Base-by-base conservation (phyloP, 2,329 filamentous ascomycete genomes). In the Trichocomaceae sp. region DNA sequence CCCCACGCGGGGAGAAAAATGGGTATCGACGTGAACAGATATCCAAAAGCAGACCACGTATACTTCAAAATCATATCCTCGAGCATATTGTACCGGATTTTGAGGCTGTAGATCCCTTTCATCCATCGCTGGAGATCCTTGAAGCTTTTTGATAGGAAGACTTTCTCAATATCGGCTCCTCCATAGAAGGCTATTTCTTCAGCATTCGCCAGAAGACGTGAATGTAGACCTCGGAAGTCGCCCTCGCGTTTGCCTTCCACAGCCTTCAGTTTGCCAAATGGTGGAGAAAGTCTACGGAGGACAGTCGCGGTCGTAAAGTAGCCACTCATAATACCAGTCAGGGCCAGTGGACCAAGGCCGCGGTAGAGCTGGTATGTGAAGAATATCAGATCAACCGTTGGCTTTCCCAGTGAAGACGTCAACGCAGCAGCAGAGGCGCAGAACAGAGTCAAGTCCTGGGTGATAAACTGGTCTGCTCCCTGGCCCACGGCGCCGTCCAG, bases 11-110 rank as follows among this genome's bases (percentile, higher is more conserved):
- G 93, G 17, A 99, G 78, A 74, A 97, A 99, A 47, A 97, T 86
- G 0, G 93, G 93, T 10, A 99, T 78, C 2, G 92, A 95, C 1
- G 92, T 93, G 55, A 99, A 80, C 35, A 97, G 80, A 66, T 99
- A 99, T 35, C 93, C 93, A 66, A 96, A 96, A 0, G 93, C 93
- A 60, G 91, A 97, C 93, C 93, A 99, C 61, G 90, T 93, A 69
- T 99, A 99, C 70, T 99, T 99, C 57, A 99, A 77, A 48, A 99
- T 90, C 65, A 99, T 96, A 69, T 99, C 93, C 69, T 99, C 93
- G 0, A 99, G 83, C 77, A 99, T 99, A 69, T 97, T 99, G 76
- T 99, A 99, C 15, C 90, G 86, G 61, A 99, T 96, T 73, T 96
- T 96, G 61, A 97, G 84, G 71, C 90, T 91, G 73, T 99, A 99